These are phyloP conservation scores for Diutina sp. DNA, from an alignment of 1,139 yeast genomes.

Conservation along the genomic window DNA sequence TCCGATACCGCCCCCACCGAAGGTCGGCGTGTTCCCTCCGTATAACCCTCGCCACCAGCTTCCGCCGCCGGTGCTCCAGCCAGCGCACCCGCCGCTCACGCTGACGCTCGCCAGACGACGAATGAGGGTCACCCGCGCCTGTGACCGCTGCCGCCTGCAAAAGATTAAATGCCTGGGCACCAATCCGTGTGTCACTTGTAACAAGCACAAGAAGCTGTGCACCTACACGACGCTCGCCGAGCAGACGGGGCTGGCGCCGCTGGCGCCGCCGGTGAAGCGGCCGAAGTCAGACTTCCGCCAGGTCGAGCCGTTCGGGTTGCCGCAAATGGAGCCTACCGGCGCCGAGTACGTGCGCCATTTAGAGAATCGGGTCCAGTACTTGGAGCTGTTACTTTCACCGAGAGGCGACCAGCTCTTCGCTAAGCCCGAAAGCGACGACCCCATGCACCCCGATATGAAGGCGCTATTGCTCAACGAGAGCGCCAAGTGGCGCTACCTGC, in stretches of 20 bases:
- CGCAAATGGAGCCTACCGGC: background rate
- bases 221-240: constrained; percentile 7
- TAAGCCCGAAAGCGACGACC: constrained; percentile 4
- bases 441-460: constrained; percentile 2
- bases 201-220: constrained; percentile 31
- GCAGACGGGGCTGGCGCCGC: background rate
- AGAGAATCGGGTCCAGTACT: constrained; percentile 28
- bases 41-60: background rate
- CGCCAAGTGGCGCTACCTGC: constrained; percentile 37
- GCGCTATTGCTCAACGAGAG: background rate
- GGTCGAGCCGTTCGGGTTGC: constrained; percentile 1
- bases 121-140: constrained; percentile 39
- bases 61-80: constrained; percentile 1
- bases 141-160: constrained; percentile 41
- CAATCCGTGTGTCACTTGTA: constrained; percentile 40
- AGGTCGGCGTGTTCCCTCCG: background rate
- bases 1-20: background rate
- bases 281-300: background rate
- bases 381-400: constrained; percentile 20
- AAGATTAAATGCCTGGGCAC: constrained; percentile 54
- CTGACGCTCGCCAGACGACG: constrained; percentile 7
- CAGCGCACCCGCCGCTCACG: background rate
- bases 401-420: constrained; percentile 10
- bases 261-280: background rate
- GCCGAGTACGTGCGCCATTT: constrained; percentile 9